Evolutionary conservation across 345 rosid species (phyloP), one percentile per base, ranked within the genome.

Genomic region (Aegle marmelos): DNA sequence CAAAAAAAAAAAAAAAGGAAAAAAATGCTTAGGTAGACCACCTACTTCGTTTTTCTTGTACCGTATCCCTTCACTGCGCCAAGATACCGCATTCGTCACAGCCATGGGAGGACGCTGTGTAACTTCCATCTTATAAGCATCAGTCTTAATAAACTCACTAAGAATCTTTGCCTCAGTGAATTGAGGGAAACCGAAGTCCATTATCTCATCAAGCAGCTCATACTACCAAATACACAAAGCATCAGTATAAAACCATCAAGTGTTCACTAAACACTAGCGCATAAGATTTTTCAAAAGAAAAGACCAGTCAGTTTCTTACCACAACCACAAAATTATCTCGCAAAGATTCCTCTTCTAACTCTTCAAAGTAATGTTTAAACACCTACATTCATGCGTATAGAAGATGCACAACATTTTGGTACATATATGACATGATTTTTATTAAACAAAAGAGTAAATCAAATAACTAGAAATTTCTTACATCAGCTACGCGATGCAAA

Each of bases 21-120:
- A 27, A 63, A 69, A 66, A 24, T 3, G 37, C 6, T 64, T 41
- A 69, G 28, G 63, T 36, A 61, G 69, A 54, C 73, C 78, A 80
- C 86, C 72, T 81, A 92, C 93, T 67, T 89, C 97, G 50, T 92
- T 92, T 84, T 92, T 92, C 86, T 90, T 92, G 61, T 88, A 88
- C 71, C 65, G 67, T 79, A 92, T 81, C 75, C 97, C 97, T 86
- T 92, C 97, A 85, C 94, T 90, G 36, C 97, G 91, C 97, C 97
- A 92, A 14, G 97, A 92, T 36, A 92, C 97, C 2, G 97, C 94
- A 77, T 92, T 92, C 21, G 97, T 92, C 56, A 92, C 97, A 80
- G 97, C 97, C 97, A 92, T 92, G 13, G 97, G 97, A 64, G 97
- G 97, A 31, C 97, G 85, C 83, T 90, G 97, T 7, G 93, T 82